phyloP scores from a whole-genome alignment of 345 rosid species.

The Brassica juncea region DNA sequence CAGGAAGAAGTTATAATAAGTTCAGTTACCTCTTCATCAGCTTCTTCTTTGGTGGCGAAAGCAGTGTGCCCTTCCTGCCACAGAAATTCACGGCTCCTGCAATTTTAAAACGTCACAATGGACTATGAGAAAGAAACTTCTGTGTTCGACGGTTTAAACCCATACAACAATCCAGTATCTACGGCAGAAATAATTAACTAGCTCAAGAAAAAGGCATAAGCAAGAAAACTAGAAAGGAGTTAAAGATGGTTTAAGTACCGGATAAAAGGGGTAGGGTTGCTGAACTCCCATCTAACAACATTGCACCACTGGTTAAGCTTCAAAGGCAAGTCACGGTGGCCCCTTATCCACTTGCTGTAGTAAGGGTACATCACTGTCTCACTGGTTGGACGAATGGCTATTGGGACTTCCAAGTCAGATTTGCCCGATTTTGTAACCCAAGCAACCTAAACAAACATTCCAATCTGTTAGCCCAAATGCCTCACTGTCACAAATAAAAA shows the following conservation, averaged over 20 bases:
- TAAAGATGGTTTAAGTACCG: slow-evolving; percentile 48
- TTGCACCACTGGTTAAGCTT: slow-evolving; percentile 99
- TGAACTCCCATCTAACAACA: slow-evolving; percentile 99
- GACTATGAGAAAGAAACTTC: slow-evolving; percentile 8
- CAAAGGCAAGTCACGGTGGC: slow-evolving; percentile 95
- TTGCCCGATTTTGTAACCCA: slow-evolving; percentile 96
- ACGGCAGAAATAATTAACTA: neutral
- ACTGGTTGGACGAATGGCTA: slow-evolving; percentile 97
- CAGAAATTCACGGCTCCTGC: slow-evolving; percentile 96
- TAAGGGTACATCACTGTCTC: slow-evolving; percentile 99
- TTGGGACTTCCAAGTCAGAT: slow-evolving; percentile 84
- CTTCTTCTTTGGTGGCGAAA: slow-evolving; percentile 79
- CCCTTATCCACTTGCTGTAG: slow-evolving; percentile 97
- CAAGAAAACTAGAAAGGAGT: neutral
- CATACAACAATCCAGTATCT: neutral
- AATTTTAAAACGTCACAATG: slow-evolving; percentile 13
- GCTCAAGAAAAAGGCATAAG: neutral
- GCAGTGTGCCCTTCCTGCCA: slow-evolving; percentile 99
- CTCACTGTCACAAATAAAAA: neutral
- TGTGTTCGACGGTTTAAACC: neutral
- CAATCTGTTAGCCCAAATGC: neutral
- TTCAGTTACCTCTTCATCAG: slow-evolving; percentile 75
- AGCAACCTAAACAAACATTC: slow-evolving; percentile 68
- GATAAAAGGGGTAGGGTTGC: slow-evolving; percentile 98
- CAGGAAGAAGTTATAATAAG: neutral